phyloP scores from a whole-genome alignment of 495 filamentous ascomycete genomes.

The Xylaria nigripes region DNA sequence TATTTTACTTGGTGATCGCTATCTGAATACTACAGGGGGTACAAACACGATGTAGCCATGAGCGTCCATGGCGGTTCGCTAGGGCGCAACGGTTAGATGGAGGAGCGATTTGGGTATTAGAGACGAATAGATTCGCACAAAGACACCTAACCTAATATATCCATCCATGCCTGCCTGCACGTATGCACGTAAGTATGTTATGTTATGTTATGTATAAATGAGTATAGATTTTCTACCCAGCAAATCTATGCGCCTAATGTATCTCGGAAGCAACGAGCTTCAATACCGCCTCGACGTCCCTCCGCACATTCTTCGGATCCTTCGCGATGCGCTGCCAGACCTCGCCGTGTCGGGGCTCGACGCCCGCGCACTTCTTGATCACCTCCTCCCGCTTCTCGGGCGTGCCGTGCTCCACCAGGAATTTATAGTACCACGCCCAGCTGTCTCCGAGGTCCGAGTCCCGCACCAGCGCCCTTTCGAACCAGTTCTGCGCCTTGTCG shows the following conservation, averaged over 20 bases:
- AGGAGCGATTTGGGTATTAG: too few relatives aligned
- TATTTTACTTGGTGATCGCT: too few relatives aligned
- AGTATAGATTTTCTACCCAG: too few relatives aligned
- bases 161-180: too few relatives aligned
- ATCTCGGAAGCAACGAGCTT: slow-evolving; percentile 59
- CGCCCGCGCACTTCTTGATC: slow-evolving; percentile 60
- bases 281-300: slow-evolving; percentile 70
- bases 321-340: slow-evolving; percentile 82
- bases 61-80: too few relatives aligned
- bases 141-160: too few relatives aligned
- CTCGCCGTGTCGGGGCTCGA: slow-evolving; percentile 87
- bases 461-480: slow-evolving; percentile 83
- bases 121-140: too few relatives aligned
- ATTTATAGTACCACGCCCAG: slow-evolving; percentile 98
- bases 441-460: slow-evolving; percentile 84
- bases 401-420: slow-evolving; percentile 81
- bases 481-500: slow-evolving; percentile 91
- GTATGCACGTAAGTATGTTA: too few relatives aligned
- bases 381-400: slow-evolving; percentile 83
- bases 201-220: too few relatives aligned
- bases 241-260: slow-evolving; percentile 4
- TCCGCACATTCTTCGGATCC: slow-evolving; percentile 68
- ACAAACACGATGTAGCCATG: too few relatives aligned
- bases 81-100: too few relatives aligned
- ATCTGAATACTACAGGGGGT: too few relatives aligned